Conservation (phyloP, 371 early-diverging fungal genomes). For the Quaeritorhiza haematococci region DNA sequence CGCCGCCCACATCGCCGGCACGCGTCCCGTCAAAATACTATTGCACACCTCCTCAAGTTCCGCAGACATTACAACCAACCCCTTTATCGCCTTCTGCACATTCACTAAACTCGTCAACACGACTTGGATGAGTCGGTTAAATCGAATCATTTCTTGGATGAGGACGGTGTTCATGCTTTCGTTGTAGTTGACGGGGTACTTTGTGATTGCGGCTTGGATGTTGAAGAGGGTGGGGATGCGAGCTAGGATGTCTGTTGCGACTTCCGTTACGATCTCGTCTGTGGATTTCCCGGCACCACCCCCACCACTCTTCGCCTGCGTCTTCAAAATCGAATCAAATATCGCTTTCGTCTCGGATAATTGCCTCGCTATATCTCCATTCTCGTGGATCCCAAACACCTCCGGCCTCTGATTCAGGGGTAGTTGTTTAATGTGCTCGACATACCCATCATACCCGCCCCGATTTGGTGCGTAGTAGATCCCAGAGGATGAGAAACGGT, state of each 20-base stretch:
- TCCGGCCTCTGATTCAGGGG: constrained; percentile 54
- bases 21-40: constrained; percentile 41
- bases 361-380: constrained; percentile 57
- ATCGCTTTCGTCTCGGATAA: constrained; percentile 46
- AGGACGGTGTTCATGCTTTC: constrained; percentile 61
- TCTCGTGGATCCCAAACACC: constrained; percentile 57
- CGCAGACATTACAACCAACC: constrained; percentile 50
- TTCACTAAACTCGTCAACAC: constrained; percentile 44
- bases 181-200: constrained; percentile 53
- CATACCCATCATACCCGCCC: constrained; percentile 40
- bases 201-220: constrained; percentile 35
- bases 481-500: constrained; percentile 47
- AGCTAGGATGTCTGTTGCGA: constrained; percentile 47
- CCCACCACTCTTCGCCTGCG: constrained; percentile 40
- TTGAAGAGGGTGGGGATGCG: constrained; percentile 43
- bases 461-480: constrained; percentile 46
- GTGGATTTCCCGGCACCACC: constrained; percentile 33
- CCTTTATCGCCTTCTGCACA: constrained; percentile 54
- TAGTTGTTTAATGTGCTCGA: constrained; percentile 42
- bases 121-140: constrained; percentile 50
- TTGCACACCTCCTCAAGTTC: constrained; percentile 55
- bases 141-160: constrained; percentile 55
- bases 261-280: constrained; percentile 47
- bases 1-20: constrained; percentile 52
- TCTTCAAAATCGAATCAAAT: constrained; percentile 46